These are phyloP conservation scores for Pharnaceum exiguum DNA, from an alignment of 148 eudicot species.

Conservation along the genomic window DNA sequence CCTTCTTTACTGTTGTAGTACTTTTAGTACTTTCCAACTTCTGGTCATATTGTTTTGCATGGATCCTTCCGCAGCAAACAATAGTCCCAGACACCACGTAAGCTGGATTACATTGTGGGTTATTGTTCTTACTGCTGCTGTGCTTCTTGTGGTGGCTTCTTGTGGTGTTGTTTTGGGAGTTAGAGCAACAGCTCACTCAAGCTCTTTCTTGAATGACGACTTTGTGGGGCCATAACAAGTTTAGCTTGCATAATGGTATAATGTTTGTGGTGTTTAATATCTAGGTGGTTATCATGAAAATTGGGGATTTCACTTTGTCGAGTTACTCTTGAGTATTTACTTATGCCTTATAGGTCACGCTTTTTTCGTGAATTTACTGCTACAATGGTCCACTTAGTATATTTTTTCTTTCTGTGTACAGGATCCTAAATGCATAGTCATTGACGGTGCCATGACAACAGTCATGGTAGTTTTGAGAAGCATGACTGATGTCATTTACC, in stretches of 20 bases:
- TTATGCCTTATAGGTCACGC: neutral
- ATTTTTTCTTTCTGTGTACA: slow-evolving; percentile 18
- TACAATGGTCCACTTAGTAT: neutral
- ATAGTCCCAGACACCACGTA: too few species aligned
- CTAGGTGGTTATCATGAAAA: neutral
- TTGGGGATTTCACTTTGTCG: neutral
- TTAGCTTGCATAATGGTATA: neutral
- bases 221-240: neutral
- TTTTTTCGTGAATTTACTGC: neutral
- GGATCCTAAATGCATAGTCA: slow-evolving; percentile 55
- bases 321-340: neutral
- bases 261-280: too few species aligned
- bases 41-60: too few species aligned
- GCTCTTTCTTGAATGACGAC: neutral
- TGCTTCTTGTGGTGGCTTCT: neutral
- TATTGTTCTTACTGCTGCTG: too few species aligned
- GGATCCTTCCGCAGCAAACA: too few species aligned
- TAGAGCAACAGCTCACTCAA: neutral
- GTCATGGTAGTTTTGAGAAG: slow-evolving; percentile 53
- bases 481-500: slow-evolving; percentile 54
- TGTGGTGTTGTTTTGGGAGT: neutral
- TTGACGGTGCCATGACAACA: slow-evolving; percentile 43
- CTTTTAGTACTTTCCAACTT: too few species aligned
- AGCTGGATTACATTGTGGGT: too few species aligned
- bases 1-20: too few species aligned